phyloP scores from a whole-genome alignment of 805 yeast species.

The Danielia reshetovae region DNA sequence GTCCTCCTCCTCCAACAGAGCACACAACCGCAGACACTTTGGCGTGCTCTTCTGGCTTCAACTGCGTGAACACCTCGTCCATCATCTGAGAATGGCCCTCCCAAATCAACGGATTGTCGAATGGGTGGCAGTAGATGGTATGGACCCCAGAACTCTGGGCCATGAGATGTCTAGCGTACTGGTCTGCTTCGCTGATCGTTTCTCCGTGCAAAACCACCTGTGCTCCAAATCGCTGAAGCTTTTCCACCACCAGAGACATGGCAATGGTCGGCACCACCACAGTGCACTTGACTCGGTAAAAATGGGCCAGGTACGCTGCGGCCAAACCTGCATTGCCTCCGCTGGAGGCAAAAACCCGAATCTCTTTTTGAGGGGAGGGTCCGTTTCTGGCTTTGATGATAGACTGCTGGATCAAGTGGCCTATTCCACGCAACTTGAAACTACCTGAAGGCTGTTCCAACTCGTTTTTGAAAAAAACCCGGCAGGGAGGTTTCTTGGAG shows the following conservation, averaged over 20 bases:
- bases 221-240: slow-evolving; percentile 48
- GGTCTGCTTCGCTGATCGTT: slow-evolving; percentile 50
- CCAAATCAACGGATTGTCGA: slow-evolving; percentile 50
- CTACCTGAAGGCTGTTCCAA: slow-evolving; percentile 54
- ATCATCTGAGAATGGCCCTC: slow-evolving; percentile 45
- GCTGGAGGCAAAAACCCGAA: slow-evolving; percentile 47
- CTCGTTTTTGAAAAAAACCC: slow-evolving; percentile 47
- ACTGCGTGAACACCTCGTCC: slow-evolving; percentile 33
- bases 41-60: slow-evolving; percentile 14
- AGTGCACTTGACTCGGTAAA: slow-evolving; percentile 42
- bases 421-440: slow-evolving; percentile 55
- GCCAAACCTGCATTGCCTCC: slow-evolving; percentile 59
- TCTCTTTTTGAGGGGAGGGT: slow-evolving; percentile 3
- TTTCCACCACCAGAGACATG: slow-evolving; percentile 40
- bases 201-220: slow-evolving; percentile 43
- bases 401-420: slow-evolving; percentile 38
- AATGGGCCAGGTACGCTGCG: slow-evolving; percentile 45
- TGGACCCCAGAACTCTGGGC: slow-evolving; percentile 17
- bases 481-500: slow-evolving; percentile 25
- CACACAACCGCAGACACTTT: slow-evolving; percentile 45
- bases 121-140: slow-evolving; percentile 52
- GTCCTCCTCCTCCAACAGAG: slow-evolving; percentile 58
- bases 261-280: slow-evolving; percentile 59
- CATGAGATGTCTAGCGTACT: slow-evolving; percentile 30
- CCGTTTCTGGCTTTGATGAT: slow-evolving; percentile 22